Evolutionary conservation across 176 grass and related monocot species (phyloP), one percentile per base, ranked within the genome.

Genomic region (Raddia guianensis): DNA sequence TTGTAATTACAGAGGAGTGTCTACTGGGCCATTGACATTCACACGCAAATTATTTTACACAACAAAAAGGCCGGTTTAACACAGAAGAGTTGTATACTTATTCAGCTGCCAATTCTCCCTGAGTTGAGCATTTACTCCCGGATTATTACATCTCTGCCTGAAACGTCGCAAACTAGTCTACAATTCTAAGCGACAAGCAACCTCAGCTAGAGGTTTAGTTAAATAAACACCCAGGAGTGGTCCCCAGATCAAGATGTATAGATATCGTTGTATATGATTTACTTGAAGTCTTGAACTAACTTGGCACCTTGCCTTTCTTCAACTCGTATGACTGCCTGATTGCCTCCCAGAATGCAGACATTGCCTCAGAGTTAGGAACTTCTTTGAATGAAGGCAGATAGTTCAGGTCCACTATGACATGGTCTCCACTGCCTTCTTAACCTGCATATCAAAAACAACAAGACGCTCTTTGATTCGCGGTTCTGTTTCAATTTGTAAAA

Each of bases 351-450:
- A 95, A 95, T 0, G 90, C 90, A 69, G 88, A 86, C 63, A 98
- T 87, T 2, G 86, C 95, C 81, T 86, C 83, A 32, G 67, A 62
- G 76, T 90, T 82, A 44, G 95, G 90, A 54, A 98, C 95, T 85
- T 98, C 95, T 87, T 98, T 98, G 77, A 98, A 98, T 7, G 92
- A 91, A 0, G 95, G 92, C 18, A 98, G 90, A 74, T 98, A 95
- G 72, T 98, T 98, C 63, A 95, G 89, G 78, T 98, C 95, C 65
- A 98, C 92, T 75, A 98, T 95, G 33, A 98, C 92, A 78, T 98
- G 90, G 78, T 98, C 92, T 54, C 90, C 86, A 1, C 75, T 95
- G 15, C 80, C 83, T 65, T 98, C 95, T 82, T 90, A 78, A 98
- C 91, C 95, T 98, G 84, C 50, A 74, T 66, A 76, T 49, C 7